Conservation (phyloP, 2,329 filamentous ascomycete genomes). For the Tolypocladium ovalisporum region DNA sequence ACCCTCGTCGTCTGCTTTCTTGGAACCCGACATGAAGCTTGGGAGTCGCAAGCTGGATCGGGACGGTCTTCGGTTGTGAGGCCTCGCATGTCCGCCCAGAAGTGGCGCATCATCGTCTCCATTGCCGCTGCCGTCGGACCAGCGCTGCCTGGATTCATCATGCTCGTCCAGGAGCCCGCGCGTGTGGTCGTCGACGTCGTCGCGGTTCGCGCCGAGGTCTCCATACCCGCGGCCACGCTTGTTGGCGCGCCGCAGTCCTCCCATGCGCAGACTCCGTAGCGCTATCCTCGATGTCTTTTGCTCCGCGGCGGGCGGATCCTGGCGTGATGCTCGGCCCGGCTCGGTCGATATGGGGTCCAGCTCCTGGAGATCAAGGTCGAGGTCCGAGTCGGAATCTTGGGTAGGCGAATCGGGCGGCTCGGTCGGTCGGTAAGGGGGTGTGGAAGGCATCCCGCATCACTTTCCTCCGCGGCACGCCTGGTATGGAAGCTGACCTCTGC, state of each 20-base stretch:
- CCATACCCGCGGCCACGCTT: slow-evolving; percentile 47
- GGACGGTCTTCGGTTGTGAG: slow-evolving; percentile 16
- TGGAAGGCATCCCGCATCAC: slow-evolving; percentile 44
- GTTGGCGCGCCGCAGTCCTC: slow-evolving; percentile 45
- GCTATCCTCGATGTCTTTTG: slow-evolving; percentile 52
- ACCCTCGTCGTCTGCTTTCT: slow-evolving; percentile 24
- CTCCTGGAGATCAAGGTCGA: slow-evolving; percentile 69
- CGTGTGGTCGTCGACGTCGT: slow-evolving; percentile 54
- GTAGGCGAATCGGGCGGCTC: slow-evolving; percentile 54
- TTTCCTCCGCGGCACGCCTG: slow-evolving; percentile 5
- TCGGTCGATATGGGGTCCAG: slow-evolving; percentile 53
- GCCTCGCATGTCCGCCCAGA: slow-evolving; percentile 32
- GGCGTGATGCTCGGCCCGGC: slow-evolving; percentile 18
- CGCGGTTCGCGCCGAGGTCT: slow-evolving; percentile 45
- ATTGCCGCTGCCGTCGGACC: slow-evolving; percentile 49
- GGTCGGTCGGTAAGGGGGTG: slow-evolving; percentile 38
- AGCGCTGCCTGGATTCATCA: slow-evolving; percentile 40
- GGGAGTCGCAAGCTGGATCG: slow-evolving; percentile 51
- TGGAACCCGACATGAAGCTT: slow-evolving; percentile 48
- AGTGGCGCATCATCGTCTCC: slow-evolving; percentile 66
- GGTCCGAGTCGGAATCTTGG: slow-evolving; percentile 62
- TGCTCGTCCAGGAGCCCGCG: slow-evolving; percentile 55
- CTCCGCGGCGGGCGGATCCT: slow-evolving; percentile 20
- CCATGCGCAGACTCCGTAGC: slow-evolving; percentile 59
- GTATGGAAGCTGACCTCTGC: slow-evolving; percentile 4